Base-by-base conservation (phyloP, 1,284 basidiomycete genomes). In the Leccinum subspadiceum region DNA sequence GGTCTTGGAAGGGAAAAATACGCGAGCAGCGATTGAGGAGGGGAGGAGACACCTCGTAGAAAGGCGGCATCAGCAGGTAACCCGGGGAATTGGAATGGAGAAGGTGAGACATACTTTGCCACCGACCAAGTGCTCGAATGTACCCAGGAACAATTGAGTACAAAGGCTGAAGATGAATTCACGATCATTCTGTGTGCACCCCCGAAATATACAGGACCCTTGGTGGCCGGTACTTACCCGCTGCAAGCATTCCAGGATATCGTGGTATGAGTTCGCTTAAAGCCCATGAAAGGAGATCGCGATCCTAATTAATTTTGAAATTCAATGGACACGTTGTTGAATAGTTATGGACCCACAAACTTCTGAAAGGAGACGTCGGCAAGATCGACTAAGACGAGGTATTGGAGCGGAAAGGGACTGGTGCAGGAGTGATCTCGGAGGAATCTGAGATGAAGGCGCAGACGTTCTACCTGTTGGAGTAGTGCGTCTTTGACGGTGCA, bases 241-340 rank as follows among this genome's bases (percentile, higher is more conserved):
- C 85, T 39, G 84, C 89, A 48, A 93, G 76, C 83, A 92, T 83
- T 55, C 90, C 90, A 51, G 92, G 89, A 75, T 86, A 93, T 59
- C 84, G 82, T 33, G 88, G 87, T 52, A 86, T 78, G 26, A 87
- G 75, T 68, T 90, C 86, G 65, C 83, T 80, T 61, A 85, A 67
- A 53, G 82, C 79, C 87, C 86, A 91, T 26, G 79, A 77, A 46
- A 87, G 75, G 10, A 89, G 69, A 61, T 90, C 85, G 39, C 86
- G 67, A 65, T 81, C 83, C 84, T 90, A 13, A 7, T 62, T 41
- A 49, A 17, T 59, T 46, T 44, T n/a, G 52, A 46, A 33, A 33
- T 31, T 31, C 17, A 58, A 54, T 26, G 9, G 58, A 53, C 58
- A 63, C 44, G 57, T 46, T n/a, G 62, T 57, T 49, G 61, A 61